phyloP scores from a whole-genome alignment of 2,329 filamentous ascomycete species.

The Cladosporium sphaerospermum region DNA sequence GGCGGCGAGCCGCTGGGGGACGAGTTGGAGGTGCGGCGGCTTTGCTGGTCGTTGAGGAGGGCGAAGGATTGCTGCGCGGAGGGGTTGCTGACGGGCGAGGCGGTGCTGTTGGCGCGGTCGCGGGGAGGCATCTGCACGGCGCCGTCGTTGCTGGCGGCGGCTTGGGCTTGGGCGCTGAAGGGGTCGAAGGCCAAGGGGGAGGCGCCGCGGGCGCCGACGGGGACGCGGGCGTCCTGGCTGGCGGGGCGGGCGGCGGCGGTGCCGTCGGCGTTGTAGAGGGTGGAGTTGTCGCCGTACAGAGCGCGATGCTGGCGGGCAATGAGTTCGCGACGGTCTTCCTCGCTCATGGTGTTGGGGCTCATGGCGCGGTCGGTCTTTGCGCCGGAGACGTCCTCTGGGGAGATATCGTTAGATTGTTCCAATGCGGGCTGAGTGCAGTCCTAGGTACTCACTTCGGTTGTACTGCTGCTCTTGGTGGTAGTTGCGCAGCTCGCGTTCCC shows the following conservation, averaged over 20 bases:
- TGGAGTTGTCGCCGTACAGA: constrained; percentile 70
- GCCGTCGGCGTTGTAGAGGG: constrained; percentile 68
- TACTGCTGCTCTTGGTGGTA: constrained; percentile 99
- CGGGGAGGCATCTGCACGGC: constrained; percentile 47
- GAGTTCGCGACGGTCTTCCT: constrained; percentile 91
- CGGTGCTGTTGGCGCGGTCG: constrained; percentile 59
- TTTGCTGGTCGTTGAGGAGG: constrained; percentile 53
- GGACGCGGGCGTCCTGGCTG: constrained; percentile 54
- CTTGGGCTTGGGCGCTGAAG: constrained; percentile 49
- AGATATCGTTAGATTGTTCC: background rate
- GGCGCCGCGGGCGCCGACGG: constrained; percentile 60
- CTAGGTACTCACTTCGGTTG: constrained; percentile 73
- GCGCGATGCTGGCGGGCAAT: constrained; percentile 94
- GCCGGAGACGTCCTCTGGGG: constrained; percentile 7
- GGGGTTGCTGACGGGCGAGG: constrained; percentile 70
- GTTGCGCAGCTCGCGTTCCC: constrained; percentile 97
- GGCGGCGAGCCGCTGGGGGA: constrained; percentile 80
- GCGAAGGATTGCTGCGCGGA: constrained; percentile 35
- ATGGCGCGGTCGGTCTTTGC: constrained; percentile 80
- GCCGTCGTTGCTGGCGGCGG: constrained; percentile 46
- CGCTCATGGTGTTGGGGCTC: constrained; percentile 81
- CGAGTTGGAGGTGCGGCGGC: constrained; percentile 74
- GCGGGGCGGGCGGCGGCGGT: constrained; percentile 56
- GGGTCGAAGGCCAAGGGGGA: constrained; percentile 78
- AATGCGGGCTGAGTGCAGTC: background rate